These are phyloP conservation scores for Arabidopsis lyrata DNA, from an alignment of 441 rosid genomes.

Conservation along the genomic window DNA sequence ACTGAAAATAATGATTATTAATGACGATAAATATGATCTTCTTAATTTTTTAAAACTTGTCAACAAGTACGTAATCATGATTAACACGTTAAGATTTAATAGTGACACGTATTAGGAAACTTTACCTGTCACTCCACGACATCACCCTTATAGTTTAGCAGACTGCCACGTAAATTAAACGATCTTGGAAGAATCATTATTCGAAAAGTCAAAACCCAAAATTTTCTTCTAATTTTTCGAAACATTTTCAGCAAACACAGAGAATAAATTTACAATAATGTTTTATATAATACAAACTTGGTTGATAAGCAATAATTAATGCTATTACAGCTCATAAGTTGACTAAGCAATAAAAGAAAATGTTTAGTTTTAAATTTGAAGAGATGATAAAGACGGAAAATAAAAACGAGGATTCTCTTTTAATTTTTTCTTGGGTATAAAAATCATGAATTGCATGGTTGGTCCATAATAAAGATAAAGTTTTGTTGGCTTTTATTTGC, in stretches of 20 bases:
- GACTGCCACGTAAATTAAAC: slow-evolving; percentile 25
- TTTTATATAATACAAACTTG: neutral
- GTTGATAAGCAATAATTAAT: slow-evolving; percentile 34
- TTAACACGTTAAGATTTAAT: slow-evolving; percentile 36
- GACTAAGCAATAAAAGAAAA: slow-evolving; percentile 28
- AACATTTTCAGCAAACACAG: slow-evolving; percentile 5
- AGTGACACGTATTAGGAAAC: slow-evolving; percentile 34
- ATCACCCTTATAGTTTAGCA: neutral
- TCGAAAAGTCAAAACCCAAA: slow-evolving; percentile 29
- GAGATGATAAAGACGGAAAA: slow-evolving; percentile 39
- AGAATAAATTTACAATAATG: neutral
- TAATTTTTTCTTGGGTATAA: slow-evolving; percentile 22
- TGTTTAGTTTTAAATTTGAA: slow-evolving; percentile 19
- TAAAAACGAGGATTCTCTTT: slow-evolving; percentile 26
- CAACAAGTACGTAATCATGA: slow-evolving; percentile 45
- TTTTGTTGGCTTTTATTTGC: slow-evolving; percentile 17
- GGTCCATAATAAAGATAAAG: slow-evolving; percentile 42
- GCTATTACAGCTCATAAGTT: slow-evolving; percentile 41
- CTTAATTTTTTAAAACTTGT: slow-evolving; percentile 4
- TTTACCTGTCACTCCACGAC: slow-evolving; percentile 7
- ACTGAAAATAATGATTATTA: slow-evolving; percentile 5
- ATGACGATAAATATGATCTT: slow-evolving; percentile 11
- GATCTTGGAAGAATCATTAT: slow-evolving; percentile 14
- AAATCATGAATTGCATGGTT: slow-evolving; percentile 45
- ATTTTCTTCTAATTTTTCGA: neutral